Conservation (phyloP, 176 grass and related monocot species). For the Aegilops longissima region DNA sequence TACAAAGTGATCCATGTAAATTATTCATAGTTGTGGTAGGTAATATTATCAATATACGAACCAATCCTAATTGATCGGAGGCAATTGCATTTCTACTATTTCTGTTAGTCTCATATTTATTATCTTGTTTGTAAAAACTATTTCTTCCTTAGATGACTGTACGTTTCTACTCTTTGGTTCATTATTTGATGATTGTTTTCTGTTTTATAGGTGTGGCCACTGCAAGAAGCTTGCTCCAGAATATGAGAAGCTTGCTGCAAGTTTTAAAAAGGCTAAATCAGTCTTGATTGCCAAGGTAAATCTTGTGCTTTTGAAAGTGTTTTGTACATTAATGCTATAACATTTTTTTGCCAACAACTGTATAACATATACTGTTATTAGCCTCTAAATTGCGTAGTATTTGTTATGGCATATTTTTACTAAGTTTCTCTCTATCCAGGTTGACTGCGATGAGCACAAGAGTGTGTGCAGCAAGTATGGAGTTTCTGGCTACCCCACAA, state of each 20-base stretch:
- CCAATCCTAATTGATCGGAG: neutral
- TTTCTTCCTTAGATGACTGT: neutral
- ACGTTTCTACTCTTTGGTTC: neutral
- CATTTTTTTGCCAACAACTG: neutral
- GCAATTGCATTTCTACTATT: neutral
- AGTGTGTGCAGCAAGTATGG: constrained; percentile 94
- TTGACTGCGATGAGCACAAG: constrained; percentile 97
- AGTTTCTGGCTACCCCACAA: constrained; percentile 92
- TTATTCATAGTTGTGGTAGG: neutral
- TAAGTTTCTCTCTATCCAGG: constrained; percentile 44
- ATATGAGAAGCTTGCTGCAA: constrained; percentile 87
- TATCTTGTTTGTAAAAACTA: neutral
- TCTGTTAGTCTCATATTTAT: neutral
- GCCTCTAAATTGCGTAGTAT: neutral
- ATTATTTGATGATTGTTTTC: neutral
- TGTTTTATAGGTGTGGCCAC: constrained; percentile 82
- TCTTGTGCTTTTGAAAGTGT: neutral
- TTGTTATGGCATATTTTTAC: constrained; percentile 1
- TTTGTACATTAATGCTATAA: neutral
- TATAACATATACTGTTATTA: neutral
- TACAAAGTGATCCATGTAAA: neutral
- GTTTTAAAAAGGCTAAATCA: constrained; percentile 94
- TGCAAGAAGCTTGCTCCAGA: constrained; percentile 99
- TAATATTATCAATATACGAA: neutral
- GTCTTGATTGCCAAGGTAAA: constrained; percentile 88